Evolutionary conservation across 805 yeast species (phyloP), one percentile per base, ranked within the genome.

Genomic region (Lipomyces spencermartinsiae): DNA sequence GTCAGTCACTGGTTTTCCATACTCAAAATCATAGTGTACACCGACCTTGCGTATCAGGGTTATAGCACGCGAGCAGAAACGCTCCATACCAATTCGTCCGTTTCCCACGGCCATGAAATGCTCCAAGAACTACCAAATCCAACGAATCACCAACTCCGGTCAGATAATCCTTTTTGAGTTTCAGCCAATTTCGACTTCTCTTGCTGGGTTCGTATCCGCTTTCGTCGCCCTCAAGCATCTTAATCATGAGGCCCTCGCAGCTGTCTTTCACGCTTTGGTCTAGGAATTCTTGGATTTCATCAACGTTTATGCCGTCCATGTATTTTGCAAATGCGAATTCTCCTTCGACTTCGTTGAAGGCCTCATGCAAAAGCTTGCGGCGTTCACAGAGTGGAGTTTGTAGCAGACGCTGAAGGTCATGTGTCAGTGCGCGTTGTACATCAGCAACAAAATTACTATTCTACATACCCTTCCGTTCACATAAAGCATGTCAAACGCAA

Each of bases 161-260:
- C 60, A 95, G 83, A 75, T 95, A 95, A 79, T 95, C 99, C 78
- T 95, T 95, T 79, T 95, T 95, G 76, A 95, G 82, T 76, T 95
- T 95, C 70, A 95, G 83, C 99, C 99, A 95, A 78, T 95, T 93
- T 66, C 97, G 83, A 1, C 97, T 91, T 76, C 99, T 85, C 78
- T 94, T 94, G 31, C 97, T 91, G 25, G 99, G 99, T 79, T 95
- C 97, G 77, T 95, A 95, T 63, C 81, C 86, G 2, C 96, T 89
- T 60, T 93, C 97, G 12, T 78, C 78, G 0, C 97, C 97, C 65
- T 90, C 89, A 49, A 94, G 80, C 79, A 92, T 87, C 77, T 95
- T 95, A 56, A 95, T 93, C 99, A 95, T 95, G 62, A 95, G 83
- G 0, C 99, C 99, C 78, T 95, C 99, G 77, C 99, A 95, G 16